A percentile compares a stretch with the other conserved stretches of the same genome.
These are phyloP conservation scores for Ganoderma lucidum DNA, from an alignment of 1,284 basidiomycete species.

Conservation along the genomic window DNA sequence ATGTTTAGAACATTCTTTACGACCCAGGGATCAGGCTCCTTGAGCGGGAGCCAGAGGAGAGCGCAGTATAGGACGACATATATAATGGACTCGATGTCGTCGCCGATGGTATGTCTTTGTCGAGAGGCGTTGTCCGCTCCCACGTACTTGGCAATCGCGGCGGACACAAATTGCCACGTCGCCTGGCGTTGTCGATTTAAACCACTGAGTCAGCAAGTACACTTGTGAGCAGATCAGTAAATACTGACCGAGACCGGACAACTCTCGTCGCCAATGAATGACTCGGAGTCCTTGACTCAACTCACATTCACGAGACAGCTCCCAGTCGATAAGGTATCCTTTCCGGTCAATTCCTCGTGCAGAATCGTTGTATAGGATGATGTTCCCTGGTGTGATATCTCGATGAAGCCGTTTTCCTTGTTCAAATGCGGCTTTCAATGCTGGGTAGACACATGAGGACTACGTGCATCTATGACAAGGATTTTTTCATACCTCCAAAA, in stretches of 20 bases:
- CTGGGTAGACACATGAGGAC: conserved; percentile 5
- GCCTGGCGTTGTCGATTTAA: conserved; percentile 3
- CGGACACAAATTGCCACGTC: conserved; percentile 23
- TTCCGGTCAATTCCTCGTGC: neutral
- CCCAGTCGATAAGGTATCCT: conserved; percentile 28
- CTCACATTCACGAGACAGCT: neutral
- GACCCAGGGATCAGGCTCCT: neutral
- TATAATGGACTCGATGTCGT: conserved; percentile 23
- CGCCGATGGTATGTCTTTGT: conserved; percentile 8
- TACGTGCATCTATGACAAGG: neutral
- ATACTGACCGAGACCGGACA: neutral
- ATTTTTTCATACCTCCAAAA: conserved; percentile 8
- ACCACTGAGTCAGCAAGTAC: neutral
- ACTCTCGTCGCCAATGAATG: neutral
- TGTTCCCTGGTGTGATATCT: conserved; percentile 24
- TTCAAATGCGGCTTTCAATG: conserved; percentile 11
- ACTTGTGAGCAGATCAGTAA: too few relatives aligned
- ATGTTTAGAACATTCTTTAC: neutral
- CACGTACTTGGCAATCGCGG: neutral
- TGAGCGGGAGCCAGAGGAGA: conserved; percentile 11
- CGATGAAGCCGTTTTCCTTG: conserved; percentile 17
- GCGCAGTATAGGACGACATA: conserved; percentile 22
- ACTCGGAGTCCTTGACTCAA: too few relatives aligned
- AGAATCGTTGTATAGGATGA: conserved; percentile 15
- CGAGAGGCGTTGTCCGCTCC: neutral